Conservation (phyloP, 176 grass and related monocot genomes). For the Bolboschoenus planiculmis region DNA sequence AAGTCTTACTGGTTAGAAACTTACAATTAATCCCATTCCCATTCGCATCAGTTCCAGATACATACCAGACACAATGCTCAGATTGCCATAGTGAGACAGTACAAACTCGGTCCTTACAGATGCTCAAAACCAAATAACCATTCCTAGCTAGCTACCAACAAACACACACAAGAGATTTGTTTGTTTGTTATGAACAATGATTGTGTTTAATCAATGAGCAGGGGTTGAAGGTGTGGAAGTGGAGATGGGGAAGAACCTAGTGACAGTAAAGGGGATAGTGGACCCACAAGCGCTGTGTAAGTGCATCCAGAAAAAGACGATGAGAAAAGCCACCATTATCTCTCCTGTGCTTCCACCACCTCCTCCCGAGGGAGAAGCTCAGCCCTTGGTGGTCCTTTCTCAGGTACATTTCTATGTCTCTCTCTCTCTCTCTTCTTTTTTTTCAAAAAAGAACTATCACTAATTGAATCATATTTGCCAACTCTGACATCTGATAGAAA, state of each 20-base stretch:
- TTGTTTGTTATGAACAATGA: background rate
- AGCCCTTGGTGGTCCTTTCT: constrained; percentile 28
- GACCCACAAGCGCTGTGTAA: constrained; percentile 62
- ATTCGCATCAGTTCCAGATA: background rate
- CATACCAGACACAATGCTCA: background rate
- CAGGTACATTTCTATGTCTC: constrained; percentile 27
- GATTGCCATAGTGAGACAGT: background rate
- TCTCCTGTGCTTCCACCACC: constrained; percentile 39
- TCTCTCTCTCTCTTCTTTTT: background rate
- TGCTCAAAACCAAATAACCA: background rate
- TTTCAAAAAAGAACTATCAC: background rate
- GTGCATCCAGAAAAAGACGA: constrained; percentile 51
- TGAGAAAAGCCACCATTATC: constrained; percentile 47
- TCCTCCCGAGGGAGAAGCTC: constrained; percentile 17
- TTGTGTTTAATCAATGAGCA: background rate
- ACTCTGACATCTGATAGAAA: background rate
- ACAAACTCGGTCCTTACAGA: background rate
- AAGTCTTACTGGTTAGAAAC: background rate
- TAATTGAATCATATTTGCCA: background rate
- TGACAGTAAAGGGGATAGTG: constrained; percentile 65
- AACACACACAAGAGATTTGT: background rate
- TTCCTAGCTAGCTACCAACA: background rate
- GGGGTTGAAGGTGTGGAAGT: constrained; percentile 54
- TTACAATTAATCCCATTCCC: constrained; percentile 13
- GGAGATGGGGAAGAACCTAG: constrained; percentile 58